Base-by-base conservation (phyloP, 331 rosid genomes). In the Telfairia occidentalis region DNA sequence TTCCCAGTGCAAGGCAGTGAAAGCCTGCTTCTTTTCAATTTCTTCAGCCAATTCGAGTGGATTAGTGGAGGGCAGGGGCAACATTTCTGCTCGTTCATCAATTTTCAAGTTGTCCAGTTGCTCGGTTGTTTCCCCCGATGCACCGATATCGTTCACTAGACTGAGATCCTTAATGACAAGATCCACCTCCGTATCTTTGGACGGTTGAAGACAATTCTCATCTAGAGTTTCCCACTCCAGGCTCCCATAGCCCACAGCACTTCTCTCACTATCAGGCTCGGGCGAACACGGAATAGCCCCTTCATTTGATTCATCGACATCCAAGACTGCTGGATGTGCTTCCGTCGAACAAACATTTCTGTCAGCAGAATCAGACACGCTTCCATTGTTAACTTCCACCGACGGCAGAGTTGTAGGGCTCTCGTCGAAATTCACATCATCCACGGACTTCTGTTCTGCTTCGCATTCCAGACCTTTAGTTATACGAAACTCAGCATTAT, bases 11-110 rank as follows among this genome's bases (percentile, higher is more conserved):
- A 92, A 71, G 79, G 92, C 96, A 69, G 93, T 91, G 9, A 95
- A 95, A 86, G 99, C 99, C 57, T 89, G 90, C 75, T 84, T 95
- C 89, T 85, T 91, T 89, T 95, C 99, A 30, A 86, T 78, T 78
- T 92, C 96, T 81, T 92, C 99, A 0, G 99, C 97, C 23, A 86
- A 73, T 59, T 95, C 90, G 11, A 95, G 96, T 0, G 97, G 92
- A 83, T 86, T 92, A 82, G 70, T 79, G 7, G 61, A 77, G 60
- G 83, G 15, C 43, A 71, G 79, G 1, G 46, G 30, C 57, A 81
- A 90, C 80, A 80, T 84, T 82, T 85, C 89, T 4, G 77, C 85
- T 65, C 76, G 85, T 86, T 76, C 54, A 77, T 81, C 83, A n/a
- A 73, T 80, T 60, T 73, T 76, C 84, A 30, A 80, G 81, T 79